A percentile compares a stretch with the other conserved stretches of the same genome.
Evolutionary conservation across 331 rosid species (phyloP).

Genomic region (Acacia pycnantha): DNA sequence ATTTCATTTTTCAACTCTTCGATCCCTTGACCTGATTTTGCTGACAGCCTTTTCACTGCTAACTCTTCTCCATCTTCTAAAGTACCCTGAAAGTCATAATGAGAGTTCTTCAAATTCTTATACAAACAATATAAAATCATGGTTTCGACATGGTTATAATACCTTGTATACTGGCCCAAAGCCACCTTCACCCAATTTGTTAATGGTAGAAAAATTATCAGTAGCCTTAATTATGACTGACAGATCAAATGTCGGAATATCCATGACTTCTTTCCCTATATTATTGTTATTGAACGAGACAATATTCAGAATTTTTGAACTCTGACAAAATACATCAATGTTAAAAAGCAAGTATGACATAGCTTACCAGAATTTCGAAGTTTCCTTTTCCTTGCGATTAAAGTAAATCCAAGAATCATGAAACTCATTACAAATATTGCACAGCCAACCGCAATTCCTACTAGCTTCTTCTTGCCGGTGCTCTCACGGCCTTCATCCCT

Average conservation of each 20-base stretch:
- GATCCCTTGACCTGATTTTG: neutral
- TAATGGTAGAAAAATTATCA: conserved; percentile 12
- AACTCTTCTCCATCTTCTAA: neutral
- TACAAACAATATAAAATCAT: neutral
- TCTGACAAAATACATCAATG: neutral
- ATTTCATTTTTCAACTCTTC: too few species aligned
- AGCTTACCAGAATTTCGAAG: conserved; percentile 10
- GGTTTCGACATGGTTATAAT: neutral
- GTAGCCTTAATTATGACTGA: conserved; percentile 33
- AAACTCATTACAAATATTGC: too few species aligned
- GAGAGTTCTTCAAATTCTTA: neutral
- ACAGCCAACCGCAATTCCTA: too few species aligned
- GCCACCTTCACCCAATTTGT: conserved; percentile 26
- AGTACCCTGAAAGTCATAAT: neutral
- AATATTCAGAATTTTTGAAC: neutral
- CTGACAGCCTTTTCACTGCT: neutral
- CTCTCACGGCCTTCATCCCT: neutral
- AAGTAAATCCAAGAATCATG: neutral
- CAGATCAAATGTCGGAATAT: conserved; percentile 33
- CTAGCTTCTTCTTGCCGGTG: neutral
- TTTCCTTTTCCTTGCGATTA: conserved; percentile 12
- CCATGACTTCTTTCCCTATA: conserved; percentile 16
- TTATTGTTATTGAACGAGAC: neutral
- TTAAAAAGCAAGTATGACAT: neutral
- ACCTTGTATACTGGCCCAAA: conserved; percentile 25